Conservation (phyloP, 495 filamentous ascomycete genomes). For the Aspergillus indologenus region DNA sequence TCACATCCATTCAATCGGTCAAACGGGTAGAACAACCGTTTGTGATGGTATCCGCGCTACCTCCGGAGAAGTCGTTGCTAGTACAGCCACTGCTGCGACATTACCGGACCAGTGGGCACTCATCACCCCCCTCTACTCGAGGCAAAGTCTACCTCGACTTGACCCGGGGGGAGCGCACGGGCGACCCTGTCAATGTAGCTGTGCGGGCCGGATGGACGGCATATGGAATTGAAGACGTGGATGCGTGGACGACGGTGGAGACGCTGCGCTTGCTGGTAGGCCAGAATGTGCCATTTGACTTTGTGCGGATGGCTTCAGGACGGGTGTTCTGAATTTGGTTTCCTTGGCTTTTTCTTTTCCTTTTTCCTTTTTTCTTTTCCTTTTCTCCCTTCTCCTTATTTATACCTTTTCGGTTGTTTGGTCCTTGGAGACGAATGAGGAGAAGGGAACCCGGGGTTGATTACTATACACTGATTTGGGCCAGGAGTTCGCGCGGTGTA, state of each 20-base stretch:
- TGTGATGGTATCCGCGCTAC: slow-evolving; percentile 73
- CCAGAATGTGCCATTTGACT: slow-evolving; percentile 83
- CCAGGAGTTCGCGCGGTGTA: neutral
- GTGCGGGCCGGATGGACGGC: slow-evolving; percentile 70
- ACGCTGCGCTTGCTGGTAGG: slow-evolving; percentile 74
- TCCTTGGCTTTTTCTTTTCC: slow-evolving; percentile 1
- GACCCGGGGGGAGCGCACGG: slow-evolving; percentile 63
- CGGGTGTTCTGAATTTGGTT: slow-evolving; percentile 52
- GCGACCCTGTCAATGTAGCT: slow-evolving; percentile 66
- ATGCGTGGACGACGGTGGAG: slow-evolving; percentile 78
- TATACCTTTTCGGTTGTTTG: neutral
- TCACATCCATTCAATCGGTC: slow-evolving; percentile 74
- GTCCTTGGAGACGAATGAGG: neutral
- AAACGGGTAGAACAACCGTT: slow-evolving; percentile 74
- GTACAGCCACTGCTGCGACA: slow-evolving; percentile 76
- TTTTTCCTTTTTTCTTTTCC: neutral
- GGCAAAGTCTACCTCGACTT: slow-evolving; percentile 81
- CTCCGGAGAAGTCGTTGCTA: slow-evolving; percentile 71
- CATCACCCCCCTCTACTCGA: slow-evolving; percentile 46
- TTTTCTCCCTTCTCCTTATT: neutral
- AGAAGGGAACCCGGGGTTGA: neutral
- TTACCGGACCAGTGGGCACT: slow-evolving; percentile 45
- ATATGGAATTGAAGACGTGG: slow-evolving; percentile 74
- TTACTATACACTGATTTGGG: neutral
- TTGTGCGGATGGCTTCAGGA: slow-evolving; percentile 74